A percentile compares a stretch with the other conserved stretches of the same genome.
Evolutionary conservation across 129 eudicot species (phyloP).

Genomic region (Mikania micrantha): DNA sequence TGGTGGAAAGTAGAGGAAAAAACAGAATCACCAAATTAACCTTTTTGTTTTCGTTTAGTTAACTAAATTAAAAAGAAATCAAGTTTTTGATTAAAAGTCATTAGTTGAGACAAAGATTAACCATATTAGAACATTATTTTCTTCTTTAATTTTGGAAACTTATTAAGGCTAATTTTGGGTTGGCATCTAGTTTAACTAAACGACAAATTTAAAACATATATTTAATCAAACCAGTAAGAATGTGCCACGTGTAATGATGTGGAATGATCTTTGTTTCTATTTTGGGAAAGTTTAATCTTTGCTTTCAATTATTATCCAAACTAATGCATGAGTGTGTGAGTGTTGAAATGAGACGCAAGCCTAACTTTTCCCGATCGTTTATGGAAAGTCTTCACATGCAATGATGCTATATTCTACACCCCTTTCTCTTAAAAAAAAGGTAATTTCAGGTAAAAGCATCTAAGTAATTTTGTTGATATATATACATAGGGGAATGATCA

Average conservation of each 20-base stretch:
- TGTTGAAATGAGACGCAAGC: conserved; percentile 44
- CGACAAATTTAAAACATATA: conserved; percentile 29
- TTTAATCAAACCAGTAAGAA: conserved; percentile 29
- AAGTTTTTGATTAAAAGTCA: neutral
- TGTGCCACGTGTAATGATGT: conserved; percentile 40
- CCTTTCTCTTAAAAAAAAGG: neutral
- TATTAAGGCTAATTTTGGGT: conserved; percentile 18
- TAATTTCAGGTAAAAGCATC: neutral
- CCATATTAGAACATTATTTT: neutral
- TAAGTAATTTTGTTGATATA: neutral
- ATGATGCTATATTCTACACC: conserved; percentile 5
- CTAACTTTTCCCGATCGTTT: conserved; percentile 44
- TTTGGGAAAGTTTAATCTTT: conserved; percentile 44
- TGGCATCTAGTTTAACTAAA: conserved; percentile 13
- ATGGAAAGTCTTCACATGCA: conserved; percentile 45
- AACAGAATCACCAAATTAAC: neutral
- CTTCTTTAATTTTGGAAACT: conserved; percentile 5
- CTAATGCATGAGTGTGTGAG: conserved; percentile 29
- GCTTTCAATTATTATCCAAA: conserved; percentile 38
- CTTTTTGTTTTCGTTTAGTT: neutral
- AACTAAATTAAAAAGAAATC: conserved; percentile 3
- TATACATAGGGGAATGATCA: no score
- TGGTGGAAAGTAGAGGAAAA: conserved; percentile 14
- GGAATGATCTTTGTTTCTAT: conserved; percentile 21
- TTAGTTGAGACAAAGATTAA: neutral